Evolutionary conservation across 164 flowering plant species (phyloP).

Genomic region (Pachysandra terminalis): DNA sequence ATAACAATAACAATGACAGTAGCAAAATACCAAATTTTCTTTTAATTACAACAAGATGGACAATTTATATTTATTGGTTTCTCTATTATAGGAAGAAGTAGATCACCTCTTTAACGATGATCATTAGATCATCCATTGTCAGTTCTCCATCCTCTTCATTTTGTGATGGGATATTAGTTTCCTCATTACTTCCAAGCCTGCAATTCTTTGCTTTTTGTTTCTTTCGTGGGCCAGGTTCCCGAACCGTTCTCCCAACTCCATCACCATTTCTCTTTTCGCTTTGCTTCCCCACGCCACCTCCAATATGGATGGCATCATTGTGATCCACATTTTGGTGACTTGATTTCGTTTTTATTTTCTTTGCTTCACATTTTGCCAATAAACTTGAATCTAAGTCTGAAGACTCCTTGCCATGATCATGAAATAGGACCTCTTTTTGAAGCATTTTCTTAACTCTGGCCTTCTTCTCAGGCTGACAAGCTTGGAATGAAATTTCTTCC

Average conservation of each 20-base stretch:
- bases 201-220: constrained; percentile 11
- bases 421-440: constrained; percentile 2
- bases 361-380: constrained; percentile 17
- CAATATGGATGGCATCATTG: constrained; percentile 10
- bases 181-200: constrained; percentile 11
- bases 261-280: constrained; percentile 9
- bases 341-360: constrained; percentile 15
- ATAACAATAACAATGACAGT: too few relatives aligned
- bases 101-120: constrained; percentile 68
- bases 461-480: constrained; percentile 10
- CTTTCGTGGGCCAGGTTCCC: constrained; percentile 9
- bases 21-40: too few relatives aligned
- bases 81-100: background rate
- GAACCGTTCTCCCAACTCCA: constrained; percentile 6
- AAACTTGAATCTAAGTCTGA: constrained; percentile 6
- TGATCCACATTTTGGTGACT: constrained; percentile 9
- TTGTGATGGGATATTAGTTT: constrained; percentile 8
- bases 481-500: constrained; percentile 12
- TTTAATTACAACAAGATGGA: too few relatives aligned
- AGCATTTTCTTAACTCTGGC: background rate
- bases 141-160: constrained; percentile 38
- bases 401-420: constrained; percentile 14
- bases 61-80: background rate
- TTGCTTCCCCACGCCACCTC: constrained; percentile 9
- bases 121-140: constrained; percentile 58